Conservation (phyloP, 2,329 filamentous ascomycete genomes). For the Drechslerella coelobrocha region DNA sequence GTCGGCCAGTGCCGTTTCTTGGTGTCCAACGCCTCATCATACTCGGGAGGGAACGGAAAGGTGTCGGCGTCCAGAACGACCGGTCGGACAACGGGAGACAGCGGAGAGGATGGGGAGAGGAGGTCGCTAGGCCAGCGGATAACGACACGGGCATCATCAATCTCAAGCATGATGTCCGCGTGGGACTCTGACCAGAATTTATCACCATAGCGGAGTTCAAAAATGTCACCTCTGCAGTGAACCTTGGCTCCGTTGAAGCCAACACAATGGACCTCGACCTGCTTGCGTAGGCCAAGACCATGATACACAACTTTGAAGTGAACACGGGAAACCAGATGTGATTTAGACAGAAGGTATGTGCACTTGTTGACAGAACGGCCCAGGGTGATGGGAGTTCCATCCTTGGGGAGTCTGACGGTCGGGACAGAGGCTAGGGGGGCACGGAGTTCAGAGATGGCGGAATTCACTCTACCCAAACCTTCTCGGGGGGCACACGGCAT, state of each 20-base stretch:
- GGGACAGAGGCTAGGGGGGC: conserved; percentile 82
- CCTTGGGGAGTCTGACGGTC: conserved; percentile 78
- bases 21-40: conserved; percentile 13
- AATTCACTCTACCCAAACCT: conserved; percentile 67
- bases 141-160: conserved; percentile 88
- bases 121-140: conserved; percentile 76
- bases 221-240: conserved; percentile 86
- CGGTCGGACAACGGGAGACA: conserved; percentile 23
- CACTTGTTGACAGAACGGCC: conserved; percentile 93
- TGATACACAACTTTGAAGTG: conserved; percentile 89
- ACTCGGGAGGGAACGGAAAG: conserved; percentile 40
- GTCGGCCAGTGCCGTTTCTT: conserved; percentile 33
- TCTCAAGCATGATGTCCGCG: conserved; percentile 91
- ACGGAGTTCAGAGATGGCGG: conserved; percentile 73
- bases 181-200: conserved; percentile 87
- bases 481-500: conserved; percentile 62
- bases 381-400: conserved; percentile 83
- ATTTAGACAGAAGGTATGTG: conserved; percentile 91
- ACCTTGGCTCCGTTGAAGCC: conserved; percentile 96
- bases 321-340: conserved; percentile 88
- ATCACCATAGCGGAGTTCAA: conserved; percentile 85
- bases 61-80: conserved; percentile 20
- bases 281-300: conserved; percentile 71
- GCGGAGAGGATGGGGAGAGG: conserved; percentile 21
- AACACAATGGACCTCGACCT: conserved; percentile 85